A percentile compares a stretch with the other conserved stretches of the same genome.
Conservation (phyloP, 257 asterid genomes). For the Plantago ovata region DNA sequence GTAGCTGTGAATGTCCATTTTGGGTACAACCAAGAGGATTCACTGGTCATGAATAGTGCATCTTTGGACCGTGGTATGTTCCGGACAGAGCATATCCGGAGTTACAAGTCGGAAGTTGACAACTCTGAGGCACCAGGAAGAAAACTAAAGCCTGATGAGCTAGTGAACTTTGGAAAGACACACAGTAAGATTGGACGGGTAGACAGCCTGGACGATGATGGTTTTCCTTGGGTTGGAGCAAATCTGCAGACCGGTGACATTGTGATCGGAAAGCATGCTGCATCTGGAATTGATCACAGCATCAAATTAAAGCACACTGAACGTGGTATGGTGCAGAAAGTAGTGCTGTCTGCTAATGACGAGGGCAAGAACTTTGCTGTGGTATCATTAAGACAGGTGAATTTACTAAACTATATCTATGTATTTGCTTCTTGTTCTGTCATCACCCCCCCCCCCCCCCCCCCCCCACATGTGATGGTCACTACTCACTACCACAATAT, state of each 20-base stretch:
- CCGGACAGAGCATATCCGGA: conserved; percentile 77
- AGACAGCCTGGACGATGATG: conserved; percentile 92
- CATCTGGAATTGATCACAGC: conserved; percentile 80
- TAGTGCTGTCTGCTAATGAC: conserved; percentile 76
- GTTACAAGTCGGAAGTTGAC: conserved; percentile 76
- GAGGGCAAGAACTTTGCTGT: conserved; percentile 82
- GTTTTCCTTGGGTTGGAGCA: conserved; percentile 85
- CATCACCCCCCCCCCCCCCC: too few species aligned
- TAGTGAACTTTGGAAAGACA: conserved; percentile 67
- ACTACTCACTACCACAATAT: not conserved
- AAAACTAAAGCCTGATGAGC: conserved; percentile 50
- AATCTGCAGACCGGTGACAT: conserved; percentile 86
- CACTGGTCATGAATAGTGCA: conserved; percentile 88
- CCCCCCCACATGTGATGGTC: not conserved
- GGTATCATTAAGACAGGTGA: conserved; percentile 89
- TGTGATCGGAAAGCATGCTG: conserved; percentile 81
- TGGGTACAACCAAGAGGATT: conserved; percentile 96
- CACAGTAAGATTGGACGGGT: conserved; percentile 83
- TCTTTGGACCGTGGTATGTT: conserved; percentile 97
- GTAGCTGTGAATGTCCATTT: conserved; percentile 93
- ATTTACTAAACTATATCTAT: not conserved
- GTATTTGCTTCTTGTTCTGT: conserved; percentile 9
- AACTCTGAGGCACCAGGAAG: conserved; percentile 44
- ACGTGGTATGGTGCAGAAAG: conserved; percentile 94
- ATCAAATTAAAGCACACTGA: conserved; percentile 92